Base-by-base conservation (phyloP, 306 rosid species). In the Prunus armeniaca region DNA sequence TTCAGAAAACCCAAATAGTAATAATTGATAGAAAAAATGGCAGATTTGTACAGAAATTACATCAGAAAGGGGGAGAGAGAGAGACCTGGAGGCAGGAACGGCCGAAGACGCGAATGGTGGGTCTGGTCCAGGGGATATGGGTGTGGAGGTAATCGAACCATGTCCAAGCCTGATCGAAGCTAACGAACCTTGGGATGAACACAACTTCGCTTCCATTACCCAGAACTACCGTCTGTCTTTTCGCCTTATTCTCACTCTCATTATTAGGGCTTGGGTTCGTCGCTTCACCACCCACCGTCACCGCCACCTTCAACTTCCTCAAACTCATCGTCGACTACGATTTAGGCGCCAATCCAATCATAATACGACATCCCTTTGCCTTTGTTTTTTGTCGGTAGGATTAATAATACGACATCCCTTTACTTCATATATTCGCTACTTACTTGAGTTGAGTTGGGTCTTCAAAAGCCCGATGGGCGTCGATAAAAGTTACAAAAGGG, bases 31-130 rank as follows among this genome's bases (percentile, higher is more conserved):
- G 28, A 52, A 9, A 18, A 28, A 28, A 28, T 2, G 49, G 49
- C 50, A 38, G 19, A 2, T 28, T 63, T 63, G 9, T 63, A 41
- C 19, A 13, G 43, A 47, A n/a, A 22, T 13, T 51, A 50, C 4
- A 10, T 15, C 20, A 55, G 52, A 32, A 38, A 38, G 28, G 38
- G 61, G 30, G 10, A 4, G 63, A 63, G 12, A 32, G 70, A 81
- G 46, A 73, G 51, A 89, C 98, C 97, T 92, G 98, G 58, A 90
- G 67, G 87, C 81, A 84, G 14, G 86, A 74, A 68, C 83, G 87
- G 4, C 93, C 97, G 67, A 88, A 90, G 79, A 95, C 98, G 46
- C 89, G 96, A 86, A 92, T 69, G 80, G 92, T 90, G 71, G 98
- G 98, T 80, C 96, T 73, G 74, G 90, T 90, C 98, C 97, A 95